Evolutionary conservation across 768 basidiomycete genomes (phyloP), one percentile per base, ranked within the genome.

Genomic region (Hericium rajendrae): DNA sequence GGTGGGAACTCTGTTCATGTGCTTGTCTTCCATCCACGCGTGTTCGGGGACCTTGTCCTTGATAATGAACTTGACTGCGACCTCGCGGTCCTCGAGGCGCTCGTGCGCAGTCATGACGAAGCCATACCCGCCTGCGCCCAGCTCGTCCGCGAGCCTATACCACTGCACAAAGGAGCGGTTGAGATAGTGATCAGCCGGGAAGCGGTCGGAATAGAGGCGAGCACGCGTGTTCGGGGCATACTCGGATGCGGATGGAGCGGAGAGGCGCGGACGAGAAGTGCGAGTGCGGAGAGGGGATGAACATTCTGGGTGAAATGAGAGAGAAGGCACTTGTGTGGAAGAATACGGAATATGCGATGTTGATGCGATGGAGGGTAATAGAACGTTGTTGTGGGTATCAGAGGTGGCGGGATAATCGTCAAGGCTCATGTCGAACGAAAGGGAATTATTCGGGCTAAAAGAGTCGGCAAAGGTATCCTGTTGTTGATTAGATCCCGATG

Each of bases 11-110:
- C 74, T 77, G 24, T 86, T 83, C 53, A 79, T 69, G 20, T 71
- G 68, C 52, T 82, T 76, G 67, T 90, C 83, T 53, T 83, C 71
- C 72, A 80, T 81, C 84, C 83, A 82, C 38, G 78, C 78, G 59
- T 78, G 76, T 16, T 77, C 76, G 0, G 80, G 80, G 1, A 85
- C 76, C 59, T 82, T 79, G 53, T 75, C 78, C 70, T 91, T 94
- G 73, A 88, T 82, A 66, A 97, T 93, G 69, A 97, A 97, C 72
- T 97, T 97, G 70, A 97, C 88, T 0, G 94, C 94, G 54, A 94
- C 93, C 67, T 93, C 88, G 57, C 74, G 69, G 0, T 76, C 76
- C 49, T 79, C 76, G 32, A 61, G 64, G 13, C 80, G 82, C 66
- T 90, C 82, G 38, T 76, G 72, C 10, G 91, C 93, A 2, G 88